Evolutionary conservation across 176 grass and related monocot genomes (phyloP).

Genomic region (Phoenix roebelenii): DNA sequence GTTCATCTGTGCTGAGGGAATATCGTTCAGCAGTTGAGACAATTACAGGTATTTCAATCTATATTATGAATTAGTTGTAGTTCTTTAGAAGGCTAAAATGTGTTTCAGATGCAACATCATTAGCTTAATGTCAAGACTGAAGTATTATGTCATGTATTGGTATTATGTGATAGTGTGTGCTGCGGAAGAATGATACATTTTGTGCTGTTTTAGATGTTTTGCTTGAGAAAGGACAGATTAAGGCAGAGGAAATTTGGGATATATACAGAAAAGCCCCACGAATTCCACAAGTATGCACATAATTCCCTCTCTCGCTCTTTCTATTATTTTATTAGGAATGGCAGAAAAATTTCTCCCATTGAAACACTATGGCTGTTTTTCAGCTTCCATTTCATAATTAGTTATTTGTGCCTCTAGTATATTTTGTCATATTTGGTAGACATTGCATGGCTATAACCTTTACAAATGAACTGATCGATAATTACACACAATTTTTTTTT

Average conservation of each 20-base stretch:
- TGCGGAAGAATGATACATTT: not conserved
- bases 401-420: too few relatives aligned
- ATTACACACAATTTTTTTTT: too few relatives aligned
- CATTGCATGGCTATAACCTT: too few relatives aligned
- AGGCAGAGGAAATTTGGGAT: conserved; percentile 23
- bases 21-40: conserved; percentile 31
- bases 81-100: not conserved
- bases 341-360: too few relatives aligned
- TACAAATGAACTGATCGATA: too few relatives aligned
- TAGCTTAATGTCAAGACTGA: too few relatives aligned
- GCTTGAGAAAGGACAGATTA: conserved; percentile 29
- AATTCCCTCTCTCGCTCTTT: not conserved
- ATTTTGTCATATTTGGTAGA: too few relatives aligned
- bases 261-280: conserved; percentile 26
- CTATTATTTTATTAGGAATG: not conserved
- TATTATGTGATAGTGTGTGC: too few relatives aligned
- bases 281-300: conserved; percentile 30
- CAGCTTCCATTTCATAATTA: too few relatives aligned
- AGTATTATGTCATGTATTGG: too few relatives aligned
- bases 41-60: conserved; percentile 21
- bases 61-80: not conserved
- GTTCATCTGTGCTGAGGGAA: conserved; percentile 26
- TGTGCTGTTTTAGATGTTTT: conserved; percentile 25
- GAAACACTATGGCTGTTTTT: too few relatives aligned
- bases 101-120: too few relatives aligned